Percentiles rank a stretch among this genome's conserved stretches.
phyloP scores from a whole-genome alignment of 805 yeast genomes.

The Hanseniaspora singularis region DNA sequence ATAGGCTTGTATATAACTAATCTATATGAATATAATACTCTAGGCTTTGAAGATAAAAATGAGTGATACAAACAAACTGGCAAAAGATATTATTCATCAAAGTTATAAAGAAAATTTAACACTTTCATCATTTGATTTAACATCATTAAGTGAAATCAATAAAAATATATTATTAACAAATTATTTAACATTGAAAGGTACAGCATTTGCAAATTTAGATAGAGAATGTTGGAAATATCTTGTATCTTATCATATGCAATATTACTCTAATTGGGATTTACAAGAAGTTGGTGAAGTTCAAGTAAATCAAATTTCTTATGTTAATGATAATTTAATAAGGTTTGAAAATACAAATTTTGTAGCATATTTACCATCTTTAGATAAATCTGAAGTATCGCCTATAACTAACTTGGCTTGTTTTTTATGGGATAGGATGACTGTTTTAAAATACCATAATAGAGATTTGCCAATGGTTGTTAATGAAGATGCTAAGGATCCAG shows the following conservation, averaged over 20 bases:
- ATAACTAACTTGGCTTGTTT: conserved; percentile 12
- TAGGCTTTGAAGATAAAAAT: not conserved
- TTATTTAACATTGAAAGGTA: conserved; percentile 11
- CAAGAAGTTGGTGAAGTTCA: conserved; percentile 9
- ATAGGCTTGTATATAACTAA: too few species aligned
- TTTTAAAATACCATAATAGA: conserved; percentile 10
- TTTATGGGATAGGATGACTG: conserved; percentile 13
- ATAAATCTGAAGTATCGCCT: conserved; percentile 13
- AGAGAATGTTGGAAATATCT: conserved; percentile 15
- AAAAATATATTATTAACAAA: conserved; percentile 10
- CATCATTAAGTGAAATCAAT: conserved; percentile 3
- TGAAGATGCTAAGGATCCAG: not conserved
- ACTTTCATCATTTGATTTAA: not conserved
- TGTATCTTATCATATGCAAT: conserved; percentile 9
- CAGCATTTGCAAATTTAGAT: conserved; percentile 10
- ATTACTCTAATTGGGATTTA: conserved; percentile 11
- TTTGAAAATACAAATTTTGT: conserved; percentile 5
- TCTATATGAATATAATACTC: too few species aligned
- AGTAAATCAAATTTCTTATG: not conserved
- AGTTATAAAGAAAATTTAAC: not conserved
- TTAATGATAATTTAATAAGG: conserved; percentile 5
- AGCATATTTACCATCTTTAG: conserved; percentile 4
- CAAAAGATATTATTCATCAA: not conserved
- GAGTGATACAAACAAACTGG: not conserved
- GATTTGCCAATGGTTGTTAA: conserved; percentile 9